Evolutionary conservation across 1,284 basidiomycete genomes (phyloP).

Genomic region (Rhizoctonia solani): DNA sequence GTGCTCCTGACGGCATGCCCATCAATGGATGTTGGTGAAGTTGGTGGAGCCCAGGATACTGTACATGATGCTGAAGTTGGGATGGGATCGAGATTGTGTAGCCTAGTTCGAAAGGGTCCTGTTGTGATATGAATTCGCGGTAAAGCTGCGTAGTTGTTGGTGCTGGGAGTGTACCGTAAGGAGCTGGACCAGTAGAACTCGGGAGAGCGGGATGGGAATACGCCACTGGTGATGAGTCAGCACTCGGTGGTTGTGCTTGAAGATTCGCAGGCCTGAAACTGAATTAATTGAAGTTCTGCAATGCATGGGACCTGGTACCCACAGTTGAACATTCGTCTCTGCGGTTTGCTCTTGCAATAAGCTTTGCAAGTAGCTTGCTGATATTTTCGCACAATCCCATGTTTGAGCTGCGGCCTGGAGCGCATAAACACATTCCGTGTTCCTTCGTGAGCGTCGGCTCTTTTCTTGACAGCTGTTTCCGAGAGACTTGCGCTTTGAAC

Average conservation of each 20-base stretch:
- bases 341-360: conserved; percentile 27
- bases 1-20: conserved; percentile 25
- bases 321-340: background rate
- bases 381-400: conserved; percentile 13
- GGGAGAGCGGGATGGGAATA: background rate
- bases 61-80: background rate
- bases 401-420: conserved; percentile 15
- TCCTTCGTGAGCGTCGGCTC: conserved; percentile 15
- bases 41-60: conserved; percentile 14
- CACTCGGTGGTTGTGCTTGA: background rate
- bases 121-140: conserved; percentile 26
- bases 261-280: background rate
- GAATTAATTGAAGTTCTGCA: background rate
- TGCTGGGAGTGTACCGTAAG: background rate
- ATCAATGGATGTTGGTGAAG: conserved; percentile 25
- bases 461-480: conserved; percentile 17
- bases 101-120: background rate
- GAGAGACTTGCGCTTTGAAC: conserved; percentile 25
- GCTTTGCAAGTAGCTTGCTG: background rate
- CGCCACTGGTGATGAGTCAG: background rate
- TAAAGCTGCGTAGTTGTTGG: conserved; percentile 1
- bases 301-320: background rate
- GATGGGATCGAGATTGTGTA: background rate
- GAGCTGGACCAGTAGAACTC: too few species aligned
- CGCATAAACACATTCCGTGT: conserved; percentile 22